Conservation (phyloP, 2,329 filamentous ascomycete genomes). For the Ophiostoma himal-ulmi region DNA sequence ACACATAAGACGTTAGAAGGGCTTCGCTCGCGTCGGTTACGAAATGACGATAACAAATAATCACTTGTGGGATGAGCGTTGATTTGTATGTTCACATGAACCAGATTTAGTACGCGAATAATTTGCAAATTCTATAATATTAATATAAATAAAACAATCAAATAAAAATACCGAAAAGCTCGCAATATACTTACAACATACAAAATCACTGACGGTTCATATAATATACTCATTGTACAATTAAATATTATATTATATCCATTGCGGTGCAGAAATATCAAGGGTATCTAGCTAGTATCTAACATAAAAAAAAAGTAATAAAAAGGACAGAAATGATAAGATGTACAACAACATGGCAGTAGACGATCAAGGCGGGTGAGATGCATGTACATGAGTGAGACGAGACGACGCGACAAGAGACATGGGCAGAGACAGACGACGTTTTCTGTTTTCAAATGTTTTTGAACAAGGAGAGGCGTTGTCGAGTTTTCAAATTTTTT, state of each 20-base stretch:
- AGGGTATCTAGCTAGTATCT: conserved; percentile 14
- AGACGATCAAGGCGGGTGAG: not conserved
- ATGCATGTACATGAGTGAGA: not conserved
- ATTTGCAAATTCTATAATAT: too few relatives aligned
- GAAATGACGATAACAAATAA: not conserved
- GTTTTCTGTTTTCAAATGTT: conserved; percentile 3
- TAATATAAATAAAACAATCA: too few relatives aligned
- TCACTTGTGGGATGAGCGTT: not conserved
- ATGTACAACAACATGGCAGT: not conserved
- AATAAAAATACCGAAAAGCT: too few relatives aligned
- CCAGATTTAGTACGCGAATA: too few relatives aligned
- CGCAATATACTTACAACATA: too few relatives aligned
- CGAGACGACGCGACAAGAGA: not conserved
- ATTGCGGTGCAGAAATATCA: conserved; percentile 8
- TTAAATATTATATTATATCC: not conserved
- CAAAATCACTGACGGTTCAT: not conserved
- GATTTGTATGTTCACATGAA: too few relatives aligned
- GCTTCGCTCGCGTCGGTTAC: too few relatives aligned
- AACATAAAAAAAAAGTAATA: not conserved
- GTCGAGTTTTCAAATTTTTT: conserved; percentile 2
- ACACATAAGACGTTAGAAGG: too few relatives aligned
- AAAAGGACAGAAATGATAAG: not conserved
- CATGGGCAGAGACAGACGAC: not conserved
- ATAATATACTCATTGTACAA: not conserved
- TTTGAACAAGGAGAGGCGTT: conserved; percentile 1